These are phyloP conservation scores for Tulasnella sp. DNA, from an alignment of 768 basidiomycete genomes.

Conservation along the genomic window DNA sequence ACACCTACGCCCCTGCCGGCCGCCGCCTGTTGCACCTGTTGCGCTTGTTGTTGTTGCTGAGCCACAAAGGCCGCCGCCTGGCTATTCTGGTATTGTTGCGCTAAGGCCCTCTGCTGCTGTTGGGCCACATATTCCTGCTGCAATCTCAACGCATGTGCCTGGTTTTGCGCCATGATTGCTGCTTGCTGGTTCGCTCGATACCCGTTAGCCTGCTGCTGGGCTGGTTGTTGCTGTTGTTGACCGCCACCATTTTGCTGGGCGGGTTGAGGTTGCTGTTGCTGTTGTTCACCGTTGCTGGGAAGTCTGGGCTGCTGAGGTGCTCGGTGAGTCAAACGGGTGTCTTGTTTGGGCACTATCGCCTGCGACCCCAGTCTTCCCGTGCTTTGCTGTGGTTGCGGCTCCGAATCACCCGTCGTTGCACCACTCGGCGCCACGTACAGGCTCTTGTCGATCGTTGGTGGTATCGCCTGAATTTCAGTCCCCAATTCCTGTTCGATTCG, in stretches of 20 bases:
- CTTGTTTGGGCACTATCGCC: constrained; percentile 19
- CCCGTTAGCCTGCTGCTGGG: constrained; percentile 13
- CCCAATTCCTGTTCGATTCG: constrained; percentile 97
- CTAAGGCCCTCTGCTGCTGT: neutral
- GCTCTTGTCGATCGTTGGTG: constrained; percentile 78
- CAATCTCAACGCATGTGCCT: constrained; percentile 1
- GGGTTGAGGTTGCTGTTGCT: constrained; percentile 16
- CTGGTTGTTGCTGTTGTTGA: constrained; percentile 6
- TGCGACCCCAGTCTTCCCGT: constrained; percentile 28
- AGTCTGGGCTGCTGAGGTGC: constrained; percentile 12
- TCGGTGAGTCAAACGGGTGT: constrained; percentile 10
- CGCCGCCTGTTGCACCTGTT: constrained; percentile 10
- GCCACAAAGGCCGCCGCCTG: constrained; percentile 10
- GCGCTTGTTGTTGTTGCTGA: constrained; percentile 9
- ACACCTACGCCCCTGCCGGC: too few species aligned
- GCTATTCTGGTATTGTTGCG: constrained; percentile 8
- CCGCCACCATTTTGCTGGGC: constrained; percentile 11
- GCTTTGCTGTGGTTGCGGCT: constrained; percentile 3
- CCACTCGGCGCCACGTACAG: constrained; percentile 80
- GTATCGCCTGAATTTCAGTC: constrained; percentile 95
- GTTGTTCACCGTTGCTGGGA: neutral
- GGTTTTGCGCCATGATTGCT: neutral
- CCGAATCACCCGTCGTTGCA: neutral
- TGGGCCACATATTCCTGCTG: neutral
- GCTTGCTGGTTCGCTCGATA: neutral